phyloP scores from a whole-genome alignment of 805 yeast genomes.

The Lipomyces japonicus region DNA sequence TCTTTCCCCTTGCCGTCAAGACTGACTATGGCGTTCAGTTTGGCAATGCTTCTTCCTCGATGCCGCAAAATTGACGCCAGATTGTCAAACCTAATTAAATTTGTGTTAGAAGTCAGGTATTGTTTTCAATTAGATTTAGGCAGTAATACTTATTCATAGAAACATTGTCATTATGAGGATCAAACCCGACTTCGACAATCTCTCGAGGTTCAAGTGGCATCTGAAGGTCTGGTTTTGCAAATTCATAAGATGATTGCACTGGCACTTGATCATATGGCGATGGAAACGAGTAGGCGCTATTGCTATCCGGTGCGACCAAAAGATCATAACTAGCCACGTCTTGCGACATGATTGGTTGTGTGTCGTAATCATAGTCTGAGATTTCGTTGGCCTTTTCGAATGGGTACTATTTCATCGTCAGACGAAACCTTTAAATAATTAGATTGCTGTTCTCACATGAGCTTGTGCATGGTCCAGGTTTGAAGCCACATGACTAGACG shows the following conservation, averaged over 20 bases:
- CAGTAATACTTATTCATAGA: too few relatives aligned
- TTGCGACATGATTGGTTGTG: too few relatives aligned
- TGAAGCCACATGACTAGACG: too few relatives aligned
- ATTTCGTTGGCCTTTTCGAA: too few relatives aligned
- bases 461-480: too few relatives aligned
- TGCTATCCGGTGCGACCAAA: not conserved
- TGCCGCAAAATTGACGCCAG: constrained; percentile 69
- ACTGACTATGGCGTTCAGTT: constrained; percentile 66
- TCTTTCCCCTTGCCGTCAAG: constrained; percentile 83
- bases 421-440: too few relatives aligned
- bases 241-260: too few relatives aligned
- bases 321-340: not conserved
- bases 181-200: constrained; percentile 39
- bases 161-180: constrained; percentile 36
- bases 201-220: constrained; percentile 63
- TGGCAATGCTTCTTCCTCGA: constrained; percentile 61
- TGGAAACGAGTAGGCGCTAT: constrained; percentile 1
- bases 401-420: too few relatives aligned
- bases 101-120: constrained; percentile 15
- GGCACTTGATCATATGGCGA: not conserved
- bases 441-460: too few relatives aligned
- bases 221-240: constrained; percentile 40
- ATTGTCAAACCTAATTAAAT: constrained; percentile 47
- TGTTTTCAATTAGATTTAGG: not conserved
- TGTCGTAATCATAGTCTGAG: too few relatives aligned